A percentile compares a stretch with the other conserved stretches of the same genome.
These are phyloP conservation scores for Mycena belliarum DNA, from an alignment of 768 basidiomycete genomes.

Conservation along the genomic window DNA sequence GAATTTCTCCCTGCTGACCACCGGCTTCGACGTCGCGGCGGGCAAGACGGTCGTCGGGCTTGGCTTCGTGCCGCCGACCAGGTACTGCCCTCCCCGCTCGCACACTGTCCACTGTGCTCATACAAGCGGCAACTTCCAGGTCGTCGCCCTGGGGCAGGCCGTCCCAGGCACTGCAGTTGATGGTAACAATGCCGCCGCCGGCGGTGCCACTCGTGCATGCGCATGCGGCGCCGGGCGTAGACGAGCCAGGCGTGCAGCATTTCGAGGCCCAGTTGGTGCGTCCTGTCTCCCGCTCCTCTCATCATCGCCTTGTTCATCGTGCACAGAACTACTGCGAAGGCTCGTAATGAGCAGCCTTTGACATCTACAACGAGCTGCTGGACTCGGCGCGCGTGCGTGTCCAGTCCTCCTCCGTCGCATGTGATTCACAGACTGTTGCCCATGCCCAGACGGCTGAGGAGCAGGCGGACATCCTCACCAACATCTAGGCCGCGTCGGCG, in stretches of 20 bases:
- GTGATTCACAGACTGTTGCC: too few relatives aligned
- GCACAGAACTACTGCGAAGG: conserved; percentile 77
- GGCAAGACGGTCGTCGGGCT: too few relatives aligned
- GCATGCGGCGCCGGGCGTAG: conserved; percentile 33
- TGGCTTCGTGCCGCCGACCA: too few relatives aligned
- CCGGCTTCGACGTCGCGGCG: too few relatives aligned
- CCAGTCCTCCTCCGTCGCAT: neutral
- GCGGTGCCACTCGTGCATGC: too few relatives aligned
- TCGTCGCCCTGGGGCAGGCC: too few relatives aligned
- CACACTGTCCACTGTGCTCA: too few relatives aligned
- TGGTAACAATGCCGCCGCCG: too few relatives aligned
- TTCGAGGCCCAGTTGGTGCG: conserved; percentile 88
- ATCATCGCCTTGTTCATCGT: conserved; percentile 1
- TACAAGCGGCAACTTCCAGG: too few relatives aligned
- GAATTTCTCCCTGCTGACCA: too few relatives aligned
- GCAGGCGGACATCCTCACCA: conserved; percentile 83
- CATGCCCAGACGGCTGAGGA: conserved; percentile 76
- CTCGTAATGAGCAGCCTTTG: conserved; percentile 69
- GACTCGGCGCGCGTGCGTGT: conserved; percentile 72
- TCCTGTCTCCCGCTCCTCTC: conserved; percentile 3
- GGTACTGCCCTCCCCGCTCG: too few relatives aligned
- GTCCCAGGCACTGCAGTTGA: too few relatives aligned
- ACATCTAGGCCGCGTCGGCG: conserved; percentile 77
- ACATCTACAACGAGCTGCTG: conserved; percentile 79
- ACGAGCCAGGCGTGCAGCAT: conserved; percentile 68